phyloP scores from a whole-genome alignment of 2,329 filamentous ascomycete genomes.

The Pseudocercospora macadamiae region DNA sequence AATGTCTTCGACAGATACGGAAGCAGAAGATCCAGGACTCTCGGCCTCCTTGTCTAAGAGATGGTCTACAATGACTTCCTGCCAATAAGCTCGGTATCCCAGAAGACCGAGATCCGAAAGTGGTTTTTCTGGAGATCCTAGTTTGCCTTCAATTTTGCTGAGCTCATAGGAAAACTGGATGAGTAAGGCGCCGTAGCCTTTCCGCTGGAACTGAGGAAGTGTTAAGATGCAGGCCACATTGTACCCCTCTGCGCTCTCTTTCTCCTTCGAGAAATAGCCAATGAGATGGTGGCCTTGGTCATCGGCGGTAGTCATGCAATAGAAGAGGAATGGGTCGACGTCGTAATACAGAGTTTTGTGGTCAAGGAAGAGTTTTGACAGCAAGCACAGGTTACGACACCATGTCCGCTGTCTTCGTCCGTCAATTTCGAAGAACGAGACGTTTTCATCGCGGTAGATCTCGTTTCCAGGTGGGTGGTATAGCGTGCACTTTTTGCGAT shows the following conservation, averaged over 20 bases:
- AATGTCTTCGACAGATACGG: conserved; percentile 83
- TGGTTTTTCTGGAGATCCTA: conserved; percentile 95
- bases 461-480: conserved; percentile 96
- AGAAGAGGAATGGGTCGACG: conserved; percentile 98
- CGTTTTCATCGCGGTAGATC: conserved; percentile 91
- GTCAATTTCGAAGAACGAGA: conserved; percentile 97
- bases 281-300: conserved; percentile 92
- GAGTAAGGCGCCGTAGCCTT: conserved; percentile 87
- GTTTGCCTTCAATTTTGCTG: conserved; percentile 90
- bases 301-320: conserved; percentile 90
- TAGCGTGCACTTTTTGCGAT: conserved; percentile 86
- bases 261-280: conserved; percentile 99
- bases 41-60: conserved; percentile 68
- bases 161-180: conserved; percentile 98
- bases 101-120: conserved; percentile 90
- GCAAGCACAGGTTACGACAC: conserved; percentile 91
- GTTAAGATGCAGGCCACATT: conserved; percentile 98
- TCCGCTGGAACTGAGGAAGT: conserved; percentile 91
- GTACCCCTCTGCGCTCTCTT: conserved; percentile 94
- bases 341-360: conserved; percentile 99
- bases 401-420: conserved; percentile 91
- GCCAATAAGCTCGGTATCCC: conserved; percentile 97
- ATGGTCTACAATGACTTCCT: conserved; percentile 87
- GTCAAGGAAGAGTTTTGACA: conserved; percentile 95
- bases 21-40: conserved; percentile 56